phyloP scores from a whole-genome alignment of 805 yeast species.

The Saccharomycopsis sp. region DNA sequence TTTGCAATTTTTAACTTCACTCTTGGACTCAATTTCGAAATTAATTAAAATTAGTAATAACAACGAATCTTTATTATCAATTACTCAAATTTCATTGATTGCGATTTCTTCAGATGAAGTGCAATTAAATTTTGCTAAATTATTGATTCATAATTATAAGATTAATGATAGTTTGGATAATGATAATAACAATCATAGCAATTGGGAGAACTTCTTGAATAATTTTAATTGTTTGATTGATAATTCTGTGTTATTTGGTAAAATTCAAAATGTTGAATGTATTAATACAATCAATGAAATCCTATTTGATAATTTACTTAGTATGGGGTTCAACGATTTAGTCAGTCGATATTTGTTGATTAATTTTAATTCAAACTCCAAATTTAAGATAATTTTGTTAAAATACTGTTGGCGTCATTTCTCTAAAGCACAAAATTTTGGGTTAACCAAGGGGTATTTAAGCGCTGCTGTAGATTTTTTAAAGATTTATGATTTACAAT shows the following conservation, averaged over 20 bases:
- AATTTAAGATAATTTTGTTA: conserved; percentile 14
- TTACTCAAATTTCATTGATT: conserved; percentile 18
- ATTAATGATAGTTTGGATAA: conserved; percentile 12
- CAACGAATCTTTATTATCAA: conserved; percentile 18
- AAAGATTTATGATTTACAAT: conserved; percentile 14
- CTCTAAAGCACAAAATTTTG: conserved; percentile 14
- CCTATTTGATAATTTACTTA: conserved; percentile 18
- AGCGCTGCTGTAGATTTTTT: conserved; percentile 11
- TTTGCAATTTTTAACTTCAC: conserved; percentile 8
- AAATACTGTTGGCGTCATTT: conserved; percentile 20
- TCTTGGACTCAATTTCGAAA: conserved; percentile 17
- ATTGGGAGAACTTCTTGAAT: conserved; percentile 19
- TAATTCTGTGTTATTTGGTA: conserved; percentile 16
- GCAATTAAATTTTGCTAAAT: conserved; percentile 20
- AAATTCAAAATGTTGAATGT: conserved; percentile 14
- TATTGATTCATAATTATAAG: conserved; percentile 20
- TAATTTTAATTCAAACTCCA: conserved; percentile 15
- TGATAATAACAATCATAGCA: conserved; percentile 2
- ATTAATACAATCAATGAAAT: conserved; percentile 18
- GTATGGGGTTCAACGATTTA: conserved; percentile 12
- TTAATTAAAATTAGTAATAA: conserved; percentile 19
- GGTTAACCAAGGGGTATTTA: conserved; percentile 16
- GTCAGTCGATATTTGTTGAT: conserved; percentile 14
- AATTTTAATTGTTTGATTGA: conserved; percentile 21
- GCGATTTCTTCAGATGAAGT: conserved; percentile 15